A percentile compares a stretch with the other conserved stretches of the same genome.
These are phyloP conservation scores for Capsicum chinense DNA, from an alignment of 257 asterid genomes.

Conservation along the genomic window DNA sequence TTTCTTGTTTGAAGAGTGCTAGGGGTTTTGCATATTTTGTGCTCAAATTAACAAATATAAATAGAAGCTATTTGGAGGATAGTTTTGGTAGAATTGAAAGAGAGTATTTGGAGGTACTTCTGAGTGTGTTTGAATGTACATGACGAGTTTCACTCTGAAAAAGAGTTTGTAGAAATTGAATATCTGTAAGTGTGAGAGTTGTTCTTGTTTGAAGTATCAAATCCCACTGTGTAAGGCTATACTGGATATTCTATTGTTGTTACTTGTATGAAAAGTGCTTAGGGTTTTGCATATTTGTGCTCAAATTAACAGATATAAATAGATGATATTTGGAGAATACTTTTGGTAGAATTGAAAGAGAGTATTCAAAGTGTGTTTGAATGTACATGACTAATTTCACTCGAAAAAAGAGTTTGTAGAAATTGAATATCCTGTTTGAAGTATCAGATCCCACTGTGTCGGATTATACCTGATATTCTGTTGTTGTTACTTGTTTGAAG, in stretches of 20 bases:
- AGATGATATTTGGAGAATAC: not conserved
- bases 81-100: no score
- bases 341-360: not conserved
- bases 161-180: not conserved
- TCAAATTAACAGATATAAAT: not conserved
- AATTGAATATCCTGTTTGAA: not conserved
- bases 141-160: not conserved
- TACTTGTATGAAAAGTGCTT: not conserved
- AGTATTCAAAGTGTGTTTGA: not conserved
- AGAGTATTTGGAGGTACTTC: not conserved
- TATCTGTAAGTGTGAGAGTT: not conserved
- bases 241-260: no score
- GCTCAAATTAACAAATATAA: not conserved
- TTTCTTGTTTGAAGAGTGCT: not conserved
- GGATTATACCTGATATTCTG: no score
- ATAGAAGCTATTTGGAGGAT: not conserved
- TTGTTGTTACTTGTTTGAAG: not conserved
- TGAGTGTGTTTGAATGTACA: not conserved
- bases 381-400: not conserved
- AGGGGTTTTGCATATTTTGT: not conserved
- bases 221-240: no score
- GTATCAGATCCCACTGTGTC: not conserved
- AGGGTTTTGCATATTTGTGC: not conserved
- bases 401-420: not conserved
- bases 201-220: no score